Evolutionary conservation across 2,329 filamentous ascomycete genomes (phyloP), one percentile per base, ranked within the genome.

Genomic region (Aspergillus jensenii): DNA sequence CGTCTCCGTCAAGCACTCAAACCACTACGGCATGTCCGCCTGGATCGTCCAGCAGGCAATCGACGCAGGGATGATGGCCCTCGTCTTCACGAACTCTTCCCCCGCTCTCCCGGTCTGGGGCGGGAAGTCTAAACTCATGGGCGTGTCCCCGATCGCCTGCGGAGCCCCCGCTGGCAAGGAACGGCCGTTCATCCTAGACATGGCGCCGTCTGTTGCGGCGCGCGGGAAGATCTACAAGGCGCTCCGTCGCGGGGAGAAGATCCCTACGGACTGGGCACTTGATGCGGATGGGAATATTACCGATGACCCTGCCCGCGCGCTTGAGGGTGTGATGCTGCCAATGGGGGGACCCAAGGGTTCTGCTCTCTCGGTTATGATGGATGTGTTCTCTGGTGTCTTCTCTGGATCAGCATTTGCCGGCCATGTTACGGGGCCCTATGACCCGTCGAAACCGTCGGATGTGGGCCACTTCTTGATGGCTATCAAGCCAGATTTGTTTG

Each of bases 311-410:
- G 83, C 80, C 1, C 81, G 80, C 19, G 91, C 90, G 0, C 76
- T 95, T 9, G 84, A 85, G 35, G 90, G 90, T 1, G 89, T 93
- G 3, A 93, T 95, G 90, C 76, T 93, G 19, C 90, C 90, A 0
- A 92, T 95, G 88, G 90, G 90, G 2, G 90, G 91, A 0, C 90
- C 90, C 0, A 95, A 95, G 72, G 91, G 91, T 0, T 90, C 87
- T 2, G 91, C 84, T 0, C 72, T 95, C 41, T 79, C 89, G 0
- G 84, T 95, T 55, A 93, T 92, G 89, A 95, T 95, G 91, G 90
- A 95, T 68, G 88, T 96, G 2, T 93, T 95, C 69, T 92, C 89
- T 0, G 90, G 90, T 1, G 78, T 79, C n/a, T 65, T 95, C 0
- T 91, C 89, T 0, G 90, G 90, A 0, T 88, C 87, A 33, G 90